Evolutionary conservation across 1,139 yeast species (phyloP).

Genomic region (Hemisphaericaspora xylofermentans): DNA sequence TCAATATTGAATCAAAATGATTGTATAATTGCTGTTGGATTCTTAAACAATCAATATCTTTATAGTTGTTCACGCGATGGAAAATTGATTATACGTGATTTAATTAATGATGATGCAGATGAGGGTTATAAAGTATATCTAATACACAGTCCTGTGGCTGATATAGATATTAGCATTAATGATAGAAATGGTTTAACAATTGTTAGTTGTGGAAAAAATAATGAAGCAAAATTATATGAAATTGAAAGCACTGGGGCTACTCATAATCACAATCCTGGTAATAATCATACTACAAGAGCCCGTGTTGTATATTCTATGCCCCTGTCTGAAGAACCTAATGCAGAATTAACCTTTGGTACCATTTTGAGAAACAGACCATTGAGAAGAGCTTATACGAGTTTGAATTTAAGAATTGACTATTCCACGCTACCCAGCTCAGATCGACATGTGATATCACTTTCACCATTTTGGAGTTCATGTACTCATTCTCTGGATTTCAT

Average conservation of each 20-base stretch:
- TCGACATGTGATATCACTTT: constrained; percentile 19
- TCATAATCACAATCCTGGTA: background rate
- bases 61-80: constrained; percentile 49
- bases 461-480: constrained; percentile 23
- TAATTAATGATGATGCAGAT: constrained; percentile 40
- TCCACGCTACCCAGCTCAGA: constrained; percentile 12
- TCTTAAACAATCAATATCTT: constrained; percentile 31
- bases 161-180: constrained; percentile 25
- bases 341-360: constrained; percentile 6
- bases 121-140: constrained; percentile 29
- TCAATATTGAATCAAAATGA: constrained; percentile 22
- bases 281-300: background rate
- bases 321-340: constrained; percentile 1
- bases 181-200: constrained; percentile 18
- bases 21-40: constrained; percentile 23
- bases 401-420: constrained; percentile 8
- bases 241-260: constrained; percentile 6
- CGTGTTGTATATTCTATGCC: background rate
- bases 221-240: constrained; percentile 37
- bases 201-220: constrained; percentile 48
- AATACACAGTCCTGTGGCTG: constrained; percentile 37
- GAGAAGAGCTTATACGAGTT: constrained; percentile 14
- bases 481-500: constrained; percentile 18
- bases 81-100: constrained; percentile 42
- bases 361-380: constrained; percentile 8